A percentile compares a stretch with the other conserved stretches of the same genome.
These are phyloP conservation scores for Gossypium bickii DNA, from an alignment of 345 rosid genomes.

Conservation along the genomic window DNA sequence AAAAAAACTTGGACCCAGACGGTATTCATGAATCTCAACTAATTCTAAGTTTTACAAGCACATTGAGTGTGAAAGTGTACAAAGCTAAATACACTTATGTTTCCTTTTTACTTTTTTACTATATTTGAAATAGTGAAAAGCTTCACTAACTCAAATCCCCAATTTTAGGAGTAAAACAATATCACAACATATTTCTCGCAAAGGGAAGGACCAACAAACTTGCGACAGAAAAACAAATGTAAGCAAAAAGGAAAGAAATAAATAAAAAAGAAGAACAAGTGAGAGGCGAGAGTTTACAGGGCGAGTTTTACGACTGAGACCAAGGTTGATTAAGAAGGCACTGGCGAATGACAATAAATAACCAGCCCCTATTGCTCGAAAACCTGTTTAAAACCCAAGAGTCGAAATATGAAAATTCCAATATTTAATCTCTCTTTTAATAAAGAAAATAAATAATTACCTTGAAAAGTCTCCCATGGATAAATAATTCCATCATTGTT, in stretches of 20 bases:
- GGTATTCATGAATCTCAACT: too few relatives aligned
- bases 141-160: not conserved
- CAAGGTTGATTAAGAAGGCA: constrained; percentile 38
- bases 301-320: constrained; percentile 54
- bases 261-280: not conserved
- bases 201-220: not conserved
- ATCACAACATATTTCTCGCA: not conserved
- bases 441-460: constrained; percentile 10
- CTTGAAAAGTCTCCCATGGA: constrained; percentile 76
- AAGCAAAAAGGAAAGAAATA: not conserved
- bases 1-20: too few relatives aligned
- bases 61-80: too few relatives aligned
- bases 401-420: not conserved
- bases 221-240: not conserved
- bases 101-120: too few relatives aligned
- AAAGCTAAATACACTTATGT: too few relatives aligned
- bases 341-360: constrained; percentile 27
- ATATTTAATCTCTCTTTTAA: not conserved
- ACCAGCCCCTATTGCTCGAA: constrained; percentile 59
- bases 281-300: constrained; percentile 29
- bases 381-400: constrained; percentile 26
- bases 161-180: not conserved
- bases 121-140: too few relatives aligned
- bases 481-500: constrained; percentile 72
- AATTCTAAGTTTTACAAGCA: too few relatives aligned